Evolutionary conservation across 2,329 filamentous ascomycete species (phyloP).

Genomic region (Colletotrichum truncatum): DNA sequence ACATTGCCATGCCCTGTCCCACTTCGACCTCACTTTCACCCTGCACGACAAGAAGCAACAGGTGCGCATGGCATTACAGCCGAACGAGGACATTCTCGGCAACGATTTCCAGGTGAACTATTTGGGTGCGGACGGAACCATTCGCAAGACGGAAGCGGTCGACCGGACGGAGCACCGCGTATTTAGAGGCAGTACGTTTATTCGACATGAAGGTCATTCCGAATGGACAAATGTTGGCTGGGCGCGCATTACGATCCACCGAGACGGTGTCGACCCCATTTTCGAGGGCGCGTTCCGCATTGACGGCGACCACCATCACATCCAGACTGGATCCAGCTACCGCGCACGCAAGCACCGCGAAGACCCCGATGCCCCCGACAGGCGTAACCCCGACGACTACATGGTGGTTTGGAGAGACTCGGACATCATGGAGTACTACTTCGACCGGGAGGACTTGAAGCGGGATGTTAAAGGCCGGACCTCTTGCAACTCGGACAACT

Average conservation of each 20-base stretch:
- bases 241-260: constrained; percentile 81
- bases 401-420: constrained; percentile 96
- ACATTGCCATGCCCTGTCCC: constrained; percentile 80
- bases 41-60: constrained; percentile 73
- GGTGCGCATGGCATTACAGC: constrained; percentile 83
- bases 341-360: constrained; percentile 73
- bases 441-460: constrained; percentile 71
- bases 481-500: constrained; percentile 77
- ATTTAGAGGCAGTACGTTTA: constrained; percentile 82
- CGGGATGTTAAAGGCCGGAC: constrained; percentile 57
- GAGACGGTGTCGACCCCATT: constrained; percentile 80
- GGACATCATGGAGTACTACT: constrained; percentile 67
- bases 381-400: constrained; percentile 68
- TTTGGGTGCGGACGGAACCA: constrained; percentile 74
- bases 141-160: constrained; percentile 74
- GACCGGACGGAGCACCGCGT: constrained; percentile 80
- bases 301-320: constrained; percentile 83
- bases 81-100: constrained; percentile 89
- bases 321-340: constrained; percentile 81
- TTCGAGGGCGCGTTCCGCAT: constrained; percentile 93
- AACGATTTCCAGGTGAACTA: constrained; percentile 79
- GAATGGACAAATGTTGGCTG: constrained; percentile 87
- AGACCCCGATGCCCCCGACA: constrained; percentile 71
- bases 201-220: constrained; percentile 65
- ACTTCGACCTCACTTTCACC: constrained; percentile 86